These are phyloP conservation scores for Botrytis galanthina DNA, from an alignment of 2,329 filamentous ascomycete species.

Conservation along the genomic window DNA sequence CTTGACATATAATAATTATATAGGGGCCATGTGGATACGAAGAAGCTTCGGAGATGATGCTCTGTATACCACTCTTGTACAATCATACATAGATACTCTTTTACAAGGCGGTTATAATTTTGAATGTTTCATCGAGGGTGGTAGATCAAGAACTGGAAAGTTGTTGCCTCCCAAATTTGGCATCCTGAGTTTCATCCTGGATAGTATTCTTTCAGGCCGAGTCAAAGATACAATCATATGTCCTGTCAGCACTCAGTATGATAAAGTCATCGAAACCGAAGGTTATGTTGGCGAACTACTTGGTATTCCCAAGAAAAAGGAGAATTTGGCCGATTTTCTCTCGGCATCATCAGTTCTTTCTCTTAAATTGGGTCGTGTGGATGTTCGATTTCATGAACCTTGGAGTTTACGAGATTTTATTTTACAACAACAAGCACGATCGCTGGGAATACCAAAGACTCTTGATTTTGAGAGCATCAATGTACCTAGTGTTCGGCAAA, in stretches of 20 bases:
- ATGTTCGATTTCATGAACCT: conserved; percentile 93
- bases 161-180: conserved; percentile 92
- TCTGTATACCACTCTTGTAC: conserved; percentile 88
- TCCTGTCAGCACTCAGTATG: conserved; percentile 95
- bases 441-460: conserved; percentile 49
- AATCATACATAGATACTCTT: conserved; percentile 91
- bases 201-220: conserved; percentile 82
- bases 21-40: conserved; percentile 90
- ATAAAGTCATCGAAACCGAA: conserved; percentile 98
- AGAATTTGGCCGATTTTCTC: conserved; percentile 89
- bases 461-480: conserved; percentile 48
- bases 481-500: conserved; percentile 46
- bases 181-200: conserved; percentile 86
- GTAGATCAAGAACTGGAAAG: conserved; percentile 89
- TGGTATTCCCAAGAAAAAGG: conserved; percentile 91
- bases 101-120: conserved; percentile 90
- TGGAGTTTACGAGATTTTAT: conserved; percentile 89
- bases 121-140: conserved; percentile 97
- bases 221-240: conserved; percentile 91
- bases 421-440: conserved; percentile 65
- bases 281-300: conserved; percentile 94
- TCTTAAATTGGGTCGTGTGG: conserved; percentile 83
- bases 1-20: conserved; percentile 8
- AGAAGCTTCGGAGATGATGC: conserved; percentile 89
- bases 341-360: conserved; percentile 82